Base-by-base conservation (phyloP, 108 stramenopile genomes). In the Fragilaria crotonensis region DNA sequence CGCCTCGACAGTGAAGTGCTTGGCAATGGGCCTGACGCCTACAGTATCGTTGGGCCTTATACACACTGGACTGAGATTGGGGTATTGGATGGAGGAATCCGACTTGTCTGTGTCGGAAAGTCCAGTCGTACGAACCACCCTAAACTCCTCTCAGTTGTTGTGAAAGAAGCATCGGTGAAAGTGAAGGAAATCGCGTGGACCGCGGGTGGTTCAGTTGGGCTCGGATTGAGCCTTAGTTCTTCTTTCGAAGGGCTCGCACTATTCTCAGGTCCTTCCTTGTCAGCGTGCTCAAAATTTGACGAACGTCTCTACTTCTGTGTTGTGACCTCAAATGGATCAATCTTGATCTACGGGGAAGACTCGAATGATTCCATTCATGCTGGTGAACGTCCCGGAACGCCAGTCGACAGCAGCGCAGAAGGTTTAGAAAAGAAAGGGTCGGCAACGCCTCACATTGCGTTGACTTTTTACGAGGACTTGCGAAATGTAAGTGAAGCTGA, bases 51-150 rank as follows among this genome's bases (percentile, higher is more conserved):
- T 3, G 83, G 83, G 3, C 85, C 85, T 7, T 90, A 73, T 62
- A 54, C 71, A 9, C 68, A 81, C 53, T 90, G 81, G 72, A 80
- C 72, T 47, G 77, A 83, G 33, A 70, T 83, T 19, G 83, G 85
- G 19, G 57, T 71, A 26, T 64, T 70, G 2, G 59, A 63, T 33
- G 62, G 52, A 47, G 63, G 69, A 28, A 84, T 80, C 46, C 66
- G 85, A 56, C 68, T 76, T 21, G 47, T 71, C 14, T 90, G 85
- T 59, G 48, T 80, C 32, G 81, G 76, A 27, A 64, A 76, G 33
- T 72, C 76, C 2, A 52, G 68, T 2, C 59, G 59, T 5, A 76
- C 67, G 5, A 80, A 70, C 41, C 78, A 73, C 28, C 70, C 78
- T 21, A 68, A 70, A 45, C 33, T 85, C 0, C 60, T 90, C 18